Evolutionary conservation across 2,329 filamentous ascomycete species (phyloP).

Genomic region (Cytospora paraplurivora): DNA sequence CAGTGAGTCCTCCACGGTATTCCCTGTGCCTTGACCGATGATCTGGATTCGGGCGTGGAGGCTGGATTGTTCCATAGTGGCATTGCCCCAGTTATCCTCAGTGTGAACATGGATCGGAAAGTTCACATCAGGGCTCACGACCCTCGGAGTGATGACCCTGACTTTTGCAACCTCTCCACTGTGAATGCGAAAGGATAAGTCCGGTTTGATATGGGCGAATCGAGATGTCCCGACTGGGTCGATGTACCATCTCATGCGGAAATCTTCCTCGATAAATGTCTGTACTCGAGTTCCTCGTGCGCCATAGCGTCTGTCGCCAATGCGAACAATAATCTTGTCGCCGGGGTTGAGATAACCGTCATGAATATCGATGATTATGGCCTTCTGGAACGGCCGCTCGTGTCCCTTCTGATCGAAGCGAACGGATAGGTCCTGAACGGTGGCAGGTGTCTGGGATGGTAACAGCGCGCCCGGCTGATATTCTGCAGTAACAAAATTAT

Average conservation of each 20-base stretch:
- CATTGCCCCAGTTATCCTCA: conserved; percentile 37
- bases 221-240: conserved; percentile 41
- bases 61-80: conserved; percentile 1
- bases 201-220: conserved; percentile 40
- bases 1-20: neutral
- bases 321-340: conserved; percentile 38
- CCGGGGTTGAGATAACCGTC: conserved; percentile 42
- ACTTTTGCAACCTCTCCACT: conserved; percentile 32
- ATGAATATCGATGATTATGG: conserved; percentile 41
- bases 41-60: conserved; percentile 1
- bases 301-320: conserved; percentile 40
- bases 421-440: conserved; percentile 38
- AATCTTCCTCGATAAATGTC: conserved; percentile 41
- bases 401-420: conserved; percentile 44
- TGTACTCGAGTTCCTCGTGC: conserved; percentile 38
- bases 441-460: conserved; percentile 38
- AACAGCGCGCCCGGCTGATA: conserved; percentile 35
- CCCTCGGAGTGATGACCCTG: conserved; percentile 31
- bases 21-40: too few species aligned
- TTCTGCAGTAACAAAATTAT: conserved; percentile 41
- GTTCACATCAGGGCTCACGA: conserved; percentile 30
- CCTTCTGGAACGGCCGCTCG: conserved; percentile 43
- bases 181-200: conserved; percentile 35
- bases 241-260: conserved; percentile 42
- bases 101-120: conserved; percentile 34